phyloP scores from a whole-genome alignment of 495 filamentous ascomycete species.

The Penicillium antarcticum region DNA sequence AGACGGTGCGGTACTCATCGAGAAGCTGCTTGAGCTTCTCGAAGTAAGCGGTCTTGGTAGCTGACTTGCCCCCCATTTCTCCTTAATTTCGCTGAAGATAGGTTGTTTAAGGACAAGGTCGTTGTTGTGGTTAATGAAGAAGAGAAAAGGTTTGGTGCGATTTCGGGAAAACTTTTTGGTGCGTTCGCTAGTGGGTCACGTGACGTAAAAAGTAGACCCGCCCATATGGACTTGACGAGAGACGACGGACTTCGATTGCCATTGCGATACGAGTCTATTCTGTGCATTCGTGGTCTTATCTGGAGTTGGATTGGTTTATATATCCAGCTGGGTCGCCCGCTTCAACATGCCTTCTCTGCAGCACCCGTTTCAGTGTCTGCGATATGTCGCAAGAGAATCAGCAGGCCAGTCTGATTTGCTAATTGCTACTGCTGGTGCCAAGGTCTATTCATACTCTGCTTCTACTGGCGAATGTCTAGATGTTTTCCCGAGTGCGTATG shows the following conservation, averaged over 20 bases:
- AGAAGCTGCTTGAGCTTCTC: slow-evolving; percentile 96
- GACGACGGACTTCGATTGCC: slow-evolving; percentile 9
- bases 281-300: too few relatives aligned
- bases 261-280: too few relatives aligned
- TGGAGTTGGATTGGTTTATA: too few relatives aligned
- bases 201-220: slow-evolving; percentile 12
- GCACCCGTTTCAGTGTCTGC: slow-evolving; percentile 54
- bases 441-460: slow-evolving; percentile 49
- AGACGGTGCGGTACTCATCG: slow-evolving; percentile 89
- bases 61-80: slow-evolving; percentile 99
- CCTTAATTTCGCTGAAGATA: slow-evolving; percentile 83
- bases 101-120: slow-evolving; percentile 89
- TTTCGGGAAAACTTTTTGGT: slow-evolving; percentile 38
- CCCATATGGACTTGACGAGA: slow-evolving; percentile 3
- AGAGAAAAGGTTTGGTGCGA: slow-evolving; percentile 13
- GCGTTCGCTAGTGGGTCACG: slow-evolving; percentile 43
- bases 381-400: slow-evolving; percentile 35
- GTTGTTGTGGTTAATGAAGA: slow-evolving; percentile 29
- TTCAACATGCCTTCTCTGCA: slow-evolving; percentile 37
- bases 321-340: background rate
- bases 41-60: slow-evolving; percentile 96
- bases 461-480: slow-evolving; percentile 40
- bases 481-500: slow-evolving; percentile 20
- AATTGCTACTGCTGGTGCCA: slow-evolving; percentile 54
- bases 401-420: slow-evolving; percentile 35